Base-by-base conservation (phyloP, 257 asterid genomes). In the Avicennia marina region DNA sequence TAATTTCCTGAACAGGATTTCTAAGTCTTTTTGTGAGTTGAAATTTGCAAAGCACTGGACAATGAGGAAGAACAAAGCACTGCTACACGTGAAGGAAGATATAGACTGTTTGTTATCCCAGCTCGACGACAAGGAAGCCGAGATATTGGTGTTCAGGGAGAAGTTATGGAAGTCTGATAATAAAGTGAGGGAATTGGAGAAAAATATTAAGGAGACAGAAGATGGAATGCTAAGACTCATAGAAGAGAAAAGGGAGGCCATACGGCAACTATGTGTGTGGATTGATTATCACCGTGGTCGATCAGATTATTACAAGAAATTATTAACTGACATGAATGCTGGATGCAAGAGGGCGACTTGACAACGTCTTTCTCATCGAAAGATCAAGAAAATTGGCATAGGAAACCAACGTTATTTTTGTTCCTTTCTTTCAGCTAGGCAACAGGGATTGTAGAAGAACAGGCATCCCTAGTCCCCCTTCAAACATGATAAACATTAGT, bases 221-320 rank as follows among this genome's bases (percentile, higher is more conserved):
- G 98, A 87, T 41, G 82, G 65, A 4, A 72, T 79, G 82, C 19
- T 83, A 27, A 82, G 64, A 17, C 73, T 85, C 6, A 63, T 71
- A 57, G 95, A 87, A 67, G 94, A 87, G 72, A 91, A 91, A 33
- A 72, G 89, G 62, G 98, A 91, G 68, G 96, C 98, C 10, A 91
- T 91, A 22, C 82, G 96, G 58, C 96, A 91, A 66, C 67, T 91
- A 2, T 91, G 98, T 39, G 86, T 91, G 6, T 83, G 86, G 96
- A 87, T 87, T 12, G 98, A 91, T 65, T 81, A 91, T 70, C 98
- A 87, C 13, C 74, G 85, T 11, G 73, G 83, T 15, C 82, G 80
- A 1, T 81, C 87, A 0, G 95, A 87, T 62, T 81, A 65, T 67
- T 85, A 82, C 85, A 85, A 74, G 80, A 85, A 77, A 49, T 62